Percentiles rank a stretch among this genome's conserved stretches.
Conservation (phyloP, 257 asterid species). For the Penstemon eatonii region DNA sequence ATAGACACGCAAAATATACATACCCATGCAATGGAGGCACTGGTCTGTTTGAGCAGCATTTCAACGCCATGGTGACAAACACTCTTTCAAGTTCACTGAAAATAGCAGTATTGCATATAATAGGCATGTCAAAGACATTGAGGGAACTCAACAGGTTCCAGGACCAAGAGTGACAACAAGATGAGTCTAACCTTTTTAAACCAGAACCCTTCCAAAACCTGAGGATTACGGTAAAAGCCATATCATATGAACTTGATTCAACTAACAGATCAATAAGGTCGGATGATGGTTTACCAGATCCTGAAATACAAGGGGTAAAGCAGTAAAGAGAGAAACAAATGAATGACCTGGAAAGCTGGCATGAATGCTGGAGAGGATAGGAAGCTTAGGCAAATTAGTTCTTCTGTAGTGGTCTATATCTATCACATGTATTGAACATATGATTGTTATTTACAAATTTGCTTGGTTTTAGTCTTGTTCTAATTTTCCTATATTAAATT, state of each 20-base stretch:
- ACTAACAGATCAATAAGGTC: slow-evolving; percentile 83
- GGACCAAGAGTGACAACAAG: slow-evolving; percentile 26
- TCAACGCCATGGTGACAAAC: slow-evolving; percentile 70
- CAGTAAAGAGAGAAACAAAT: slow-evolving; percentile 10
- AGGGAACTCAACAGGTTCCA: slow-evolving; percentile 24
- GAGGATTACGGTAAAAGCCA: slow-evolving; percentile 84
- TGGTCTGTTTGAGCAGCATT: slow-evolving; percentile 72
- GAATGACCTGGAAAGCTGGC: slow-evolving; percentile 16
- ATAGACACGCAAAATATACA: slow-evolving; percentile 21
- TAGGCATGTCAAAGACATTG: slow-evolving; percentile 17
- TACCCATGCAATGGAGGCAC: slow-evolving; percentile 49
- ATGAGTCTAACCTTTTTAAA: slow-evolving; percentile 60
- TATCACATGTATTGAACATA: not conserved
- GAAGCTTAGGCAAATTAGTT: slow-evolving; percentile 13
- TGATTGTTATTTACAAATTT: too few species aligned
- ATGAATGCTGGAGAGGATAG: slow-evolving; percentile 1
- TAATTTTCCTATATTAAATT: too few species aligned
- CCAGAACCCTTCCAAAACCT: slow-evolving; percentile 89
- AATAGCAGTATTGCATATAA: slow-evolving; percentile 19
- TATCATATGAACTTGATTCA: slow-evolving; percentile 79
- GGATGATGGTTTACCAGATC: slow-evolving; percentile 58
- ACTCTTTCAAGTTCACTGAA: slow-evolving; percentile 88
- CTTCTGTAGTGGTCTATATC: slow-evolving; percentile 1
- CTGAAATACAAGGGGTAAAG: slow-evolving; percentile 44
- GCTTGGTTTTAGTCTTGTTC: too few species aligned